Base-by-base conservation (phyloP, 495 filamentous ascomycete genomes). In the Xylaria palmicola region DNA sequence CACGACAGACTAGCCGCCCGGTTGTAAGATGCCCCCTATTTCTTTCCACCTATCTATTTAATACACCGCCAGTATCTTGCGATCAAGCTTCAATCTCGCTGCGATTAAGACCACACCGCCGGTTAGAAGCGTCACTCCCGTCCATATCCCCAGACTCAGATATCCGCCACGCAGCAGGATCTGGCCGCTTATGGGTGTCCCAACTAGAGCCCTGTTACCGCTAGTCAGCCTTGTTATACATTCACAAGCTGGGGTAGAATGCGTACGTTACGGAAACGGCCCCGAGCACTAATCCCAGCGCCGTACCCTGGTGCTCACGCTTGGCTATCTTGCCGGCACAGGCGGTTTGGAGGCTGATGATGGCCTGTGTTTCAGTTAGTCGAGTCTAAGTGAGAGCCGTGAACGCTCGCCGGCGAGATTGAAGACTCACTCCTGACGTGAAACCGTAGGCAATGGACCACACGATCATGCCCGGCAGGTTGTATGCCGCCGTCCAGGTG, bases 151-250 rank as follows among this genome's bases (percentile, higher is more conserved):
- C 12, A 64, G 20, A 2, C 62, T 37, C 50, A 75, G 76, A 20
- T 74, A 70, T 7, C 65, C 64, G 48, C 76, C 76, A 6, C 63
- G 64, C 8, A 57, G 65, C 10, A 78, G 53, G 39, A 83, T 63
- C 4, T 62, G 70, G 10, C 79, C 81, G 59, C 74, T 76, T 12
- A 81, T 72, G 0, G 81, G 81, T 17, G 78, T 73, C 0, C 79
- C 78, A 30, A 79, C 73, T 17, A 83, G 52, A 12, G 70, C 59
- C 7, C 65, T 68, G 20, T 51, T 39, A 17, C 19, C 26, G 41
- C 27, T 15, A 41, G 44, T 59, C 22, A 60, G 41, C 20, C 8
- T 17, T 19, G 24, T 8, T 45, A 29, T 27, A 0, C 22, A 22
- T 8, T 9, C 12, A 22, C 29, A 29, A 29, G 12, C n/a, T 30